Base-by-base conservation (phyloP, 2,329 filamentous ascomycete genomes). In the Didymella segeticola region DNA sequence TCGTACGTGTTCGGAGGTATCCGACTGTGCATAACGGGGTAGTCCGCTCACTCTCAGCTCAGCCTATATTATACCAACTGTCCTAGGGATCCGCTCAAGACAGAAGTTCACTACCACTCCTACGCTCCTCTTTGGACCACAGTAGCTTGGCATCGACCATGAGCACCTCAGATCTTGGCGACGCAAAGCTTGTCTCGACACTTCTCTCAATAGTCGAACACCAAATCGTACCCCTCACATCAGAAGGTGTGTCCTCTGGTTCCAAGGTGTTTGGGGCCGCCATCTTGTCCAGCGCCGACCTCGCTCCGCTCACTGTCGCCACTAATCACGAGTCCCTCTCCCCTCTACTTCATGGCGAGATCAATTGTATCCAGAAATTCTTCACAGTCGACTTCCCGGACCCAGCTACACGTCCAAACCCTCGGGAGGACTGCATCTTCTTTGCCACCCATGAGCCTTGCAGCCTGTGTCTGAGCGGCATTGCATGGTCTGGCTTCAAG, bases 341-440 rank as follows among this genome's bases (percentile, higher is more conserved):
- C 4, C 83, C 83, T 2, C 75, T 85, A 4, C 75, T 85, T 8
- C 83, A 85, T 67, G 83, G 83, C 56, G 83, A 86, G 60, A 83
- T 85, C 68, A 83, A 84, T 68, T 85, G 83, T 75, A 84, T 86
- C 69, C 82, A 84, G 61, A 71, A 79, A 26, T 85, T 85, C 73
- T 85, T 83, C 70, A 75, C 76, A 1, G 30, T 53, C 33, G 56
- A 62, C 33, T 63, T 51, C 19, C 58, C 62, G 0, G 65, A 54
- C 66, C 75, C 11, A 57, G 69, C 39, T 62, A 78, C 3, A 53
- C 67, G 29, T 61, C 75, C 80, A 1, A 78, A 79, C 0, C 68
- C 68, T 30, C 73, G 78, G 4, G 68, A 71, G 8, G 80, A 82
- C 62, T 85, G 82, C 71, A 63, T 86, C 64, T 85, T 86, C 73